Evolutionary conservation across 331 rosid species (phyloP), one percentile per base, ranked within the genome.

Genomic region (Spiraea crenata): DNA sequence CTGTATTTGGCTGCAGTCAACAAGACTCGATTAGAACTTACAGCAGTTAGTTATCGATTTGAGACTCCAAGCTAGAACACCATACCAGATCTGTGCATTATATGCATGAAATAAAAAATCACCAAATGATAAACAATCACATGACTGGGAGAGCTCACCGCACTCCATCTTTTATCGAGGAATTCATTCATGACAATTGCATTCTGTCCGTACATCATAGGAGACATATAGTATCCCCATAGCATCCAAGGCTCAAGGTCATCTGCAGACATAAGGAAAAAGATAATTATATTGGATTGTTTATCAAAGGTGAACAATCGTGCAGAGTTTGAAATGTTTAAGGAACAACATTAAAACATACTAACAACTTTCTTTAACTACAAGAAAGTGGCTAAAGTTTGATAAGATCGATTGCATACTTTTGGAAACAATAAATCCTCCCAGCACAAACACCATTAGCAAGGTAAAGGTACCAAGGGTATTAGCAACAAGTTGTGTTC

Each of bases 351-450:
- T 6, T 41, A 44, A 45, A 37, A 15, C 15, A 4, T 45, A 25
- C 12, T 13, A 46, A 46, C 41, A 25, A 35, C 17, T 41, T 69
- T 40, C 44, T 69, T 14, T 55, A 69, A 55, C 54, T 54, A 5
- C 54, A 54, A 65, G 57, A 35, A 66, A 14, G 6, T 16, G 42
- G 6, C 17, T 4, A 3, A 34, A 10, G 20, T 39, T 13, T 14
- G 16, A 55, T 41, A 16, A 57, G 19, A 51, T 39, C 2, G 55
- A 15, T n/a, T 34, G 17, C 74, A 31, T 57, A 92, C 98, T 82
- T 85, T 44, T 87, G 73, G 95, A 79, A 44, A 92, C 81, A 60
- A 92, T 70, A 73, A 92, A 92, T n/a, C 98, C 98, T n/a, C 98
- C 98, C 49, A 92, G 92, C n/a, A 92, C 82, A 66, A 87, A 85